Base-by-base conservation (phyloP, 345 rosid genomes). In the Eucalyptus caleyi region DNA sequence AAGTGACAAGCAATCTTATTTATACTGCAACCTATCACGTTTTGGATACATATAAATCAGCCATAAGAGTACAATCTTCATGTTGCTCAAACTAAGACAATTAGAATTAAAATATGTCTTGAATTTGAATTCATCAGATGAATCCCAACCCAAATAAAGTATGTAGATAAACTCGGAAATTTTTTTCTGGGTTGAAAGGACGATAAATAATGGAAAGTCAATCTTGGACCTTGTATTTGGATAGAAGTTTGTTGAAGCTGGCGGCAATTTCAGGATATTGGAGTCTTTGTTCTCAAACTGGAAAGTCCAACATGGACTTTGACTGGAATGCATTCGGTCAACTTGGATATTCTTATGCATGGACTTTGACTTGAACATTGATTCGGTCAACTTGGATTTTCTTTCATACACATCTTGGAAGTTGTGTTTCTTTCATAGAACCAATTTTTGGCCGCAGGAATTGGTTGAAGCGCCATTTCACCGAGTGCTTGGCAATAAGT, bases 71-170 rank as follows among this genome's bases (percentile, higher is more conserved):
- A 14, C 37, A 65, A 7, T 30, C 14, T 27, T 27, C 67, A 60
- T 27, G 1, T 27, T 16, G 15, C 34, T 65, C 72, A 65, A n/a
- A 65, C 10, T n/a, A 15, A 65, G 72, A 65, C 5, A n/a, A 65
- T 65, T 30, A 65, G 19, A 6, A 54, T 54, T 54, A 54, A 56
- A 9, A 21, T 56, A 62, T 13, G 8, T 62, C 69, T 13, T 8
- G 9, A 62, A 18, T 26, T 27, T 30, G 5, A 62, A 16, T 1
- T 3, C 5, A 65, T n/a, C 5, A 2, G 0, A 50, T 50, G 18
- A 50, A 50, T 50, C 53, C 6, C 6, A 0, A 50, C 7, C 53
- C 53, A n/a, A n/a, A 65, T 30, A 65, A 65, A 65, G 5, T 65
- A 65, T 15, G 77, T 1, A 65, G 19, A 65, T 4, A 15, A 30